Evolutionary conservation across 2,329 filamentous ascomycete species (phyloP), one percentile per base, ranked within the genome.

Genomic region (Helicocarpus griseus): DNA sequence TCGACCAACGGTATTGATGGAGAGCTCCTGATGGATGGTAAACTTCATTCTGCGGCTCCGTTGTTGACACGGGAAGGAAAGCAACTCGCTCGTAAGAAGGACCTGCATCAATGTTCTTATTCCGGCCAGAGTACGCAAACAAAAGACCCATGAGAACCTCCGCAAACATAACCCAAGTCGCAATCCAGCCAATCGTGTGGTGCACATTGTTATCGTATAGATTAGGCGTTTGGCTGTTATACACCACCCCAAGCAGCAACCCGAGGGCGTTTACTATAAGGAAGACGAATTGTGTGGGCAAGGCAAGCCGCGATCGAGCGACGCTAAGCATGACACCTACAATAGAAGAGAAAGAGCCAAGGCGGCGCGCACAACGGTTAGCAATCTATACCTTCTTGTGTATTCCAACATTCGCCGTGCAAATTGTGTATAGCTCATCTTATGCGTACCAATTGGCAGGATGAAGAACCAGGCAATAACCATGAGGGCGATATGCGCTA

Each of bases 191-290:
- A 40, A 91, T 77, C 66, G 87, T 89, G 72, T 89, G 83, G 67
- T 96, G 90, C n/a, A 85, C 80, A 64, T 95, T 95, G 64, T 86
- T 84, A 29, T 83, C 82, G 65, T 95, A 96, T 21, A 96, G 73
- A 63, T 95, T 87, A 1, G 89, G 89, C 0, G 89, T 95, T 56
- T 79, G 82, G 53, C 79, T 76, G 65, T 93, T 89, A 73, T 95
- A 95, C 31, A 88, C 72, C 47, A 80, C 77, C 6, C 80, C 82
- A 24, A 86, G 65, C 13, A 87, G 62, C 22, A 90, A 58, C 17
- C 84, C 87, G 1, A 84, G 58, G 2, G 74, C 76, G 63, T 89
- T 88, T 33, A 77, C 65, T 1, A 75, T 69, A 40, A 86, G 66
- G 65, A 91, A 90, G 7, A 74, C 55, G 54, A 89, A 77, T 62